Percentiles rank a stretch among this genome's conserved stretches.
phyloP scores from a whole-genome alignment of 495 filamentous ascomycete species.

The Copromyces sp. region DNA sequence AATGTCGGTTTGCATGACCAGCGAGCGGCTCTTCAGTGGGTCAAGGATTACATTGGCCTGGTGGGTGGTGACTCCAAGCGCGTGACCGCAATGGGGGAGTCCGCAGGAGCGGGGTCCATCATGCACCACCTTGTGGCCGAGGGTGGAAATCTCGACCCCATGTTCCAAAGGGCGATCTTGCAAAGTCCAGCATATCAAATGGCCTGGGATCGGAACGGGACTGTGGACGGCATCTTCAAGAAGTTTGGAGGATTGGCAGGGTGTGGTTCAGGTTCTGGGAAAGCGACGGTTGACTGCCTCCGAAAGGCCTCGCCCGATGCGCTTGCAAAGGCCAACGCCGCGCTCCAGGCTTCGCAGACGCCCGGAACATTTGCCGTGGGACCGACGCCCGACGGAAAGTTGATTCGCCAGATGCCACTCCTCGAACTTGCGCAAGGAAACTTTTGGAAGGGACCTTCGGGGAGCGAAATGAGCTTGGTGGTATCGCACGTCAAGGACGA shows the following conservation, averaged over 20 bases:
- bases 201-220: constrained; percentile 30
- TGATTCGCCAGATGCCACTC: constrained; percentile 34
- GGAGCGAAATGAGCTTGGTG: constrained; percentile 13
- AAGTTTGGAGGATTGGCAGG: constrained; percentile 35
- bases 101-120: constrained; percentile 53
- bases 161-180: constrained; percentile 36
- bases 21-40: constrained; percentile 50
- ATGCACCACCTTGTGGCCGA: constrained; percentile 57
- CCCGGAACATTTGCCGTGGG: constrained; percentile 35
- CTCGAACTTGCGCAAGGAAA: constrained; percentile 36
- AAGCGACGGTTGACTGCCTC: constrained; percentile 21
- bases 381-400: constrained; percentile 35
- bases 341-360: constrained; percentile 20
- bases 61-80: constrained; percentile 54
- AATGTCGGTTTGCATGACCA: constrained; percentile 45
- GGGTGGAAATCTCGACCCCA: constrained; percentile 38
- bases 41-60: constrained; percentile 52
- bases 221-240: constrained; percentile 30
- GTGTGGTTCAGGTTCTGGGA: constrained; percentile 27
- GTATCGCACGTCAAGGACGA: constrained; percentile 34
- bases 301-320: constrained; percentile 23
- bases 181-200: constrained; percentile 40
- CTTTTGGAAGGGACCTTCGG: constrained; percentile 29
- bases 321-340: constrained; percentile 32
- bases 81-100: constrained; percentile 62